Conservation (phyloP, 2,329 filamentous ascomycete species). For the Aspergillus caelatus region DNA sequence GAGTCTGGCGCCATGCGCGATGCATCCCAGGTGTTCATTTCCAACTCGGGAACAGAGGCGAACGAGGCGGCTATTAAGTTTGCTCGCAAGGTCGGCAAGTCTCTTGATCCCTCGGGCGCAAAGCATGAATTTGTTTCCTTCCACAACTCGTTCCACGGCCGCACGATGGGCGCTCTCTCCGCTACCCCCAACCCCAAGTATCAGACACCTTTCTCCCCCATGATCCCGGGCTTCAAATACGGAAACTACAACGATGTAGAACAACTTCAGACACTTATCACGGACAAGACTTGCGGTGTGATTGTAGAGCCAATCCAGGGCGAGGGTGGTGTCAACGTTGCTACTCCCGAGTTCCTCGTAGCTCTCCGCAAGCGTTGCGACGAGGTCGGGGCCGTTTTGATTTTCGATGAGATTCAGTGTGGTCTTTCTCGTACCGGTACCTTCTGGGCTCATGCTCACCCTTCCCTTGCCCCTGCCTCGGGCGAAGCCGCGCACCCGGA, state of each 20-base stretch:
- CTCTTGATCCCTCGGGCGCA: slow-evolving; percentile 67
- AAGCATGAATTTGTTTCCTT: slow-evolving; percentile 92
- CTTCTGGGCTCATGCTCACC: slow-evolving; percentile 82
- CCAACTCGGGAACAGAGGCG: slow-evolving; percentile 94
- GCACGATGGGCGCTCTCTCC: slow-evolving; percentile 93
- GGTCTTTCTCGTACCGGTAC: slow-evolving; percentile 83
- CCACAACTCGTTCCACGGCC: slow-evolving; percentile 88
- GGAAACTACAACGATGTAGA: slow-evolving; percentile 82
- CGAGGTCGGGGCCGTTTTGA: slow-evolving; percentile 83
- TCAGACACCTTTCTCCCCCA: slow-evolving; percentile 89
- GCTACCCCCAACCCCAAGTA: slow-evolving; percentile 98
- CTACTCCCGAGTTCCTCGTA: slow-evolving; percentile 77
- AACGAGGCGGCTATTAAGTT: slow-evolving; percentile 99
- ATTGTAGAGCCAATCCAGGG: slow-evolving; percentile 97
- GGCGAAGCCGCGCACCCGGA: slow-evolving; percentile 80
- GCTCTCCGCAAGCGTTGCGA: slow-evolving; percentile 83
- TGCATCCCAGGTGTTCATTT: slow-evolving; percentile 81
- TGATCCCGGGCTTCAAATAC: slow-evolving; percentile 91
- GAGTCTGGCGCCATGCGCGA: slow-evolving; percentile 81
- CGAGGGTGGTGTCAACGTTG: slow-evolving; percentile 88
- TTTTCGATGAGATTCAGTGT: slow-evolving; percentile 98
- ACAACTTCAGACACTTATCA: slow-evolving; percentile 73
- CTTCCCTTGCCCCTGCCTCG: slow-evolving; percentile 56
- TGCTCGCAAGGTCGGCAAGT: slow-evolving; percentile 84
- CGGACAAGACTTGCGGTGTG: slow-evolving; percentile 85